phyloP scores from a whole-genome alignment of 768 basidiomycete genomes.

The Boletus vermiculosoides region DNA sequence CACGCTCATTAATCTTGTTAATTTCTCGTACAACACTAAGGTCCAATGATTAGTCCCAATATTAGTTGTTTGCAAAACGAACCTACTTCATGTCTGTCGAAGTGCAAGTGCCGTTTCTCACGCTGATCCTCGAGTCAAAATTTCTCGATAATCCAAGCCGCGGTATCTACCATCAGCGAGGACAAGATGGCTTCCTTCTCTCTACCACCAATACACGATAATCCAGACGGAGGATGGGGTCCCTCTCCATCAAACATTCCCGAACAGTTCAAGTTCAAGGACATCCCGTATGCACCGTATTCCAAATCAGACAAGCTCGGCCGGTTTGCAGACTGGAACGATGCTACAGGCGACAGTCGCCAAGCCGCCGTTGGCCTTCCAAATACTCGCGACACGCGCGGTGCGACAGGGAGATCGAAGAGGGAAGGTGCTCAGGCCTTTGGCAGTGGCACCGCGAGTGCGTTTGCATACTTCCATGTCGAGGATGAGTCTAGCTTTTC shows the following conservation, averaged over 20 bases:
- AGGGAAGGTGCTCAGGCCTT: slow-evolving; percentile 82
- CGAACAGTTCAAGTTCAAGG: slow-evolving; percentile 93
- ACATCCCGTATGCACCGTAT: slow-evolving; percentile 98
- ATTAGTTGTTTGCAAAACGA: not conserved
- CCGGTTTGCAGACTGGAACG: slow-evolving; percentile 97
- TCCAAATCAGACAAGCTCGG: slow-evolving; percentile 99
- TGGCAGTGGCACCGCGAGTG: slow-evolving; percentile 85
- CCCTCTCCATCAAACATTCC: slow-evolving; percentile 82
- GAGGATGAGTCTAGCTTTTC: slow-evolving; percentile 98
- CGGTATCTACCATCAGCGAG: slow-evolving; percentile 10
- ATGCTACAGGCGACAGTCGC: slow-evolving; percentile 62
- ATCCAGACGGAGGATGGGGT: slow-evolving; percentile 93
- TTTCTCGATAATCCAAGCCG: slow-evolving; percentile 17
- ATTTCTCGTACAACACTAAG: slow-evolving; percentile 90
- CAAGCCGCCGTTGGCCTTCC: slow-evolving; percentile 52
- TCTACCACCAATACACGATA: slow-evolving; percentile 86
- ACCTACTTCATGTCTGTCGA: slow-evolving; percentile 68
- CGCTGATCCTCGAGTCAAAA: slow-evolving; percentile 17
- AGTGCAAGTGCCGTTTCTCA: slow-evolving; percentile 22
- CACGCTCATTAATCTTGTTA: slow-evolving; percentile 86
- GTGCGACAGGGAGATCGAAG: slow-evolving; percentile 55
- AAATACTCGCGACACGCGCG: slow-evolving; percentile 48
- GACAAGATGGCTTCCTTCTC: slow-evolving; percentile 72
- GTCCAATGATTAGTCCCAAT: slow-evolving; percentile 10
- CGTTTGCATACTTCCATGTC: slow-evolving; percentile 96